phyloP scores from a whole-genome alignment of 2,329 filamentous ascomycete genomes.

The Bipolaris oryzae region DNA sequence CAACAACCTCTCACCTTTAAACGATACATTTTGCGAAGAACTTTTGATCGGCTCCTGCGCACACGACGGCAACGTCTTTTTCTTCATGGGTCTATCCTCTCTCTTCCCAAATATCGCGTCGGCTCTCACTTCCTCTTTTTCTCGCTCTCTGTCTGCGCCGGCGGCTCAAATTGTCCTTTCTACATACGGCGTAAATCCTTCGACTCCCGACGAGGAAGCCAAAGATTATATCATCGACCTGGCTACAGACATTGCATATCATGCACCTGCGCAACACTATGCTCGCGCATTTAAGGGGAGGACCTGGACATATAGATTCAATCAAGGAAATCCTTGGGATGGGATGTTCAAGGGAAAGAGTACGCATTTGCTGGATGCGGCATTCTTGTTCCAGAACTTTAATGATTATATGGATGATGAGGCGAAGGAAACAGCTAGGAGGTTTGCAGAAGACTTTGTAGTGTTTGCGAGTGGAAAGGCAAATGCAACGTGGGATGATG shows the following conservation, averaged over 20 bases:
- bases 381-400: constrained; percentile 38
- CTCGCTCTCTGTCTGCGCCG: constrained; percentile 23
- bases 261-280: constrained; percentile 48
- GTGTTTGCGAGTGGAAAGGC: constrained; percentile 25
- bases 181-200: constrained; percentile 47
- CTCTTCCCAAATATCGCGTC: constrained; percentile 28
- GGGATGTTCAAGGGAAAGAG: constrained; percentile 29
- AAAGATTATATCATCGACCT: constrained; percentile 49
- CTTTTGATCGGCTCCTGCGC: constrained; percentile 55
- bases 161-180: constrained; percentile 33
- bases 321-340: constrained; percentile 35
- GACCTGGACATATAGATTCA: constrained; percentile 29
- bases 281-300: constrained; percentile 35
- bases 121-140: constrained; percentile 38
- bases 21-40: constrained; percentile 50
- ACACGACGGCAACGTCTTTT: constrained; percentile 47
- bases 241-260: constrained; percentile 53
- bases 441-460: constrained; percentile 28
- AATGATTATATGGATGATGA: constrained; percentile 17
- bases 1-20: background rate
- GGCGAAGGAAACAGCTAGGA: constrained; percentile 9
- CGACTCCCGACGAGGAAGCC: constrained; percentile 46
- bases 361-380: constrained; percentile 37
- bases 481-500: constrained; percentile 11
- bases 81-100: constrained; percentile 25